These are phyloP conservation scores for Porogramme epimiltina DNA, from an alignment of 1,284 basidiomycete genomes.

Conservation along the genomic window DNA sequence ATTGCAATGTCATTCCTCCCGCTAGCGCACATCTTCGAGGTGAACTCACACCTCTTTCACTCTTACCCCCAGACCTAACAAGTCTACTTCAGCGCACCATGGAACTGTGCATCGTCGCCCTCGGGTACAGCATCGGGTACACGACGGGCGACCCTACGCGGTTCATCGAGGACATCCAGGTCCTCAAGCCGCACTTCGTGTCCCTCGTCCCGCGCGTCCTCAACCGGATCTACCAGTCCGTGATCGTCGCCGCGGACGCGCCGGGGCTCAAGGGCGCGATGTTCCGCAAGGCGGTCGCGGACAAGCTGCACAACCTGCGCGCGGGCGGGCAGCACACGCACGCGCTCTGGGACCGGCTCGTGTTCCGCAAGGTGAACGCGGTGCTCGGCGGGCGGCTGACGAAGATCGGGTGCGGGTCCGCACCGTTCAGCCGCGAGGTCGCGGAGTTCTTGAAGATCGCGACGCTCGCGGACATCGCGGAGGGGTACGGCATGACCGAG, in stretches of 20 bases:
- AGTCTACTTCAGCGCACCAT: conserved; percentile 49
- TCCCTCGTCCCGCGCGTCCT: conserved; percentile 86
- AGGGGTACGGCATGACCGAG: conserved; percentile 87
- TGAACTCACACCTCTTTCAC: not conserved
- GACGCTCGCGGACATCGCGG: conserved; percentile 71
- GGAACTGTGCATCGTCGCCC: conserved; percentile 55
- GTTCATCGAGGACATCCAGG: conserved; percentile 87
- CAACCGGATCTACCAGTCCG: conserved; percentile 82
- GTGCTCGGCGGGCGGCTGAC: conserved; percentile 80
- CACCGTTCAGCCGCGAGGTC: conserved; percentile 80
- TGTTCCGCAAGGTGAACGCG: conserved; percentile 90
- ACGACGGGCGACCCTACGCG: conserved; percentile 88
- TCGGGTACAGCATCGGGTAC: conserved; percentile 84
- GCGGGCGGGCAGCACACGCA: conserved; percentile 77
- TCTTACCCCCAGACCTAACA: no score
- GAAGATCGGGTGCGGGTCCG: conserved; percentile 77
- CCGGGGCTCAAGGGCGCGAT: conserved; percentile 87
- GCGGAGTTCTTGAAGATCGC: conserved; percentile 86
- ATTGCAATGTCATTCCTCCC: conserved; percentile 75
- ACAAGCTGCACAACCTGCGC: conserved; percentile 81
- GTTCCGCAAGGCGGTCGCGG: conserved; percentile 79
- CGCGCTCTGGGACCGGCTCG: conserved; percentile 85
- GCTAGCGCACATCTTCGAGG: conserved; percentile 89
- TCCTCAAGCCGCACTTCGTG: conserved; percentile 85
- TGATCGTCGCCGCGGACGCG: conserved; percentile 75